Base-by-base conservation (phyloP, 805 yeast species). In the Candida tammaniensis region DNA sequence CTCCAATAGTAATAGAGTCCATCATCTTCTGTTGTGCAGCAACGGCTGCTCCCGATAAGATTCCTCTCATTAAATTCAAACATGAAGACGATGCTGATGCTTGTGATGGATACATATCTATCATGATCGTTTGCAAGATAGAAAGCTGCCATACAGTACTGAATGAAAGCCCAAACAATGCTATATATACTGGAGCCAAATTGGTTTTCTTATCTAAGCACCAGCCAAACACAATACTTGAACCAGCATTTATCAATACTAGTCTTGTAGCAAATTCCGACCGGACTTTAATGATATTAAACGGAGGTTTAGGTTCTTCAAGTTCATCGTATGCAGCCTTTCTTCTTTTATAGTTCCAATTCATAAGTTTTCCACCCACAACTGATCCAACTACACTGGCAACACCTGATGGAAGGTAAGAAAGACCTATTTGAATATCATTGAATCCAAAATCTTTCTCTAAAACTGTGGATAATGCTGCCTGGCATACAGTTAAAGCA, bases 81-180 rank as follows among this genome's bases (percentile, higher is more conserved):
- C 82, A 67, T 5, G 89, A 79, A 1, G 84, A 70, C 2, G 87
- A 80, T 3, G 89, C 75, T 0, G 91, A 83, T 1, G 86, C 66
- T 27, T 72, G 73, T 5, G 68, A 54, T 0, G 95, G 94, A 40
- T 70, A 80, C 37, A 86, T 51, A 48, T 86, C 95, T 13, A 86
- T 81, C 33, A 84, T 52, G 17, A 86, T 53, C 0, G 89, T 82
- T 1, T 76, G 71, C 2, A 78, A 65, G 19, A 74, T 68, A 11
- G 78, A 67, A 37, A 82, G 46, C 29, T 76, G 72, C 37, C 73
- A 74, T 48, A 80, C 72, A 5, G 78, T 67, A 10, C 77, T 68
- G 36, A 70, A 53, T 4, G 87, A 76, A 1, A 74, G 63, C 19
- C 80, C 49, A 32, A 78, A 81, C 5, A 79, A 59, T 38, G 72